Evolutionary conservation across 805 yeast species (phyloP), one percentile per base, ranked within the genome.

Genomic region (Ogataea sp.): DNA sequence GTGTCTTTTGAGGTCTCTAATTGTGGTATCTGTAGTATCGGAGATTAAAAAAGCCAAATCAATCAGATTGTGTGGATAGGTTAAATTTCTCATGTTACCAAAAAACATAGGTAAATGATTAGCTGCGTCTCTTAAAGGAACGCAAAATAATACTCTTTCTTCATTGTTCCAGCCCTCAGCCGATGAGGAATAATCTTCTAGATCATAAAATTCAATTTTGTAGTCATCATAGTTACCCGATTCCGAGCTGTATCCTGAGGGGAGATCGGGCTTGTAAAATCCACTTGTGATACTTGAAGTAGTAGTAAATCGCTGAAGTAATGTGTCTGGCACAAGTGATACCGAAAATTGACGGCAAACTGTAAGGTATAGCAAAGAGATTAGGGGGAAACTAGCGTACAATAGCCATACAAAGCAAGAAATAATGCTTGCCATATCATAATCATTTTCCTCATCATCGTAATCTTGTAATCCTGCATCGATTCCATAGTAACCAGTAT

Each of bases 61-160:
- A 38, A 88, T 80, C 39, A 85, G 68, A 52, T 81, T 75, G 59
- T 88, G 97, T 16, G 95, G 96, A 59, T 88, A 88, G 1, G 95
- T 77, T 58, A 88, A 67, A 56, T 80, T 80, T 39, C 64, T 67
- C 80, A 89, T 70, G 60, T 88, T 94, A 25, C 77, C 73, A 55
- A 88, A 89, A 52, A 89, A 86, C 85, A 87, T 80, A 32, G 93
- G 90, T 57, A 88, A 67, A 66, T 87, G 96, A 16, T 81, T 75
- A 3, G 89, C 83, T 1, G 97, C 97, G 58, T 89, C 96, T 64
- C 97, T 76, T 48, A 88, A 68, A 6, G 97, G 97, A 10, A 89
- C 95, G 49, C 90, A 78, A 48, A 86, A 84, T 42, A 88, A 64
- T 17, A 88, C 81, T 36, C 95, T 69, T 55, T 89, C 96, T 13